A percentile compares a stretch with the other conserved stretches of the same genome.
Conservation (phyloP, 129 eudicot species). For the Mikania micrantha region DNA sequence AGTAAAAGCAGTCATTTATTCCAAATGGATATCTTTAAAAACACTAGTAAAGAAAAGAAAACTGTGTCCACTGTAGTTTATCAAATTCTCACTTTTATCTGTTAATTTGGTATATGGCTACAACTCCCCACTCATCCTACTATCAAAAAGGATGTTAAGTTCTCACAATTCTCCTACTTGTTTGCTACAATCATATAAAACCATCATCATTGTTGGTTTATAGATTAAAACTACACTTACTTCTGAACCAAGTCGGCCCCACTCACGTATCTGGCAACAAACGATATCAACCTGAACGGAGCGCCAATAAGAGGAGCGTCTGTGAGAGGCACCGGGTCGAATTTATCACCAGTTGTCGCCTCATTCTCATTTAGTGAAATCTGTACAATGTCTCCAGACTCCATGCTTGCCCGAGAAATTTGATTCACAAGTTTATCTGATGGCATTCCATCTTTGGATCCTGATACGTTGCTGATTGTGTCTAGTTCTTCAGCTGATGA, state of each 20-base stretch:
- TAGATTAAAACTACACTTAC: neutral
- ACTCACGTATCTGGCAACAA: constrained; percentile 82
- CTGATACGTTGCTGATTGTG: constrained; percentile 12
- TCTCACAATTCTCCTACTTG: constrained; percentile 2
- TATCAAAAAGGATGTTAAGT: neutral
- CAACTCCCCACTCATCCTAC: constrained; percentile 2
- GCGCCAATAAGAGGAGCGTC: constrained; percentile 95
- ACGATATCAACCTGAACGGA: constrained; percentile 84
- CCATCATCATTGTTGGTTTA: constrained; percentile 9
- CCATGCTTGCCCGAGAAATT: constrained; percentile 35
- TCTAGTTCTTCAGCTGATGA: constrained; percentile 17
- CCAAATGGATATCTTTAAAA: constrained; percentile 6
- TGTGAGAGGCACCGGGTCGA: constrained; percentile 41
- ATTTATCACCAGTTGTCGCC: constrained; percentile 9
- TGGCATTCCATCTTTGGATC: constrained; percentile 19
- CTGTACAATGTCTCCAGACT: constrained; percentile 74
- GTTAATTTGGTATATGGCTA: constrained; percentile 13
- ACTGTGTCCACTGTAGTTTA: constrained; percentile 2
- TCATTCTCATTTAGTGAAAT: constrained; percentile 69
- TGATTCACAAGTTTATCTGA: constrained; percentile 26
- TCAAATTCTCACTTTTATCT: constrained; percentile 12
- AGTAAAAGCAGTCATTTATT: constrained; percentile 11
- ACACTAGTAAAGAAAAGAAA: constrained; percentile 10
- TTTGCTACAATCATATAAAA: constrained; percentile 22
- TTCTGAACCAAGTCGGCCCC: constrained; percentile 89